Percentiles rank a stretch among this genome's conserved stretches.
Conservation (phyloP, 305 asterid species). For the Nicotiana rustica region DNA sequence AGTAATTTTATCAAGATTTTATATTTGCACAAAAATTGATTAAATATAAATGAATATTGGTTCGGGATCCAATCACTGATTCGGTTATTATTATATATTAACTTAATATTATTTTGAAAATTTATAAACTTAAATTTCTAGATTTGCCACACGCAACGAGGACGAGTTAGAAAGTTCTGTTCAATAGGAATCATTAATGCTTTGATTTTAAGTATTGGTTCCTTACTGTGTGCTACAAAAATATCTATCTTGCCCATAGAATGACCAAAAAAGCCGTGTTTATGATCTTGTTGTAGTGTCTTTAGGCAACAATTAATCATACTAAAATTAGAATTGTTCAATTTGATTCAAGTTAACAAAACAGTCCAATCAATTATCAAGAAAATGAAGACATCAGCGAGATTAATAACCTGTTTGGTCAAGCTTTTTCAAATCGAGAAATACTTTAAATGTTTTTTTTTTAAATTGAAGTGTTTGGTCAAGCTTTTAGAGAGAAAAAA, state of each 20-base stretch:
- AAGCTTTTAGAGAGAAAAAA: no score
- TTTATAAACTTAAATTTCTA: no score
- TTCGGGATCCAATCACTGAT: no score
- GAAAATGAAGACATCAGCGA: background rate
- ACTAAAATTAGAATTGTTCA: background rate
- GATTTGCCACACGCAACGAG: rapidly evolving
- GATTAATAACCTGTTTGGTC: background rate
- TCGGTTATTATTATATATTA: no score
- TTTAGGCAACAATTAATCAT: background rate
- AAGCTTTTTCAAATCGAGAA: no score
- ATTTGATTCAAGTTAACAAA: background rate
- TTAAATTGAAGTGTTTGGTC: no score
- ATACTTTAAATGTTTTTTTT: no score
- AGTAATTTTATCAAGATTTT: no score
- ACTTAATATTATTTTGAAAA: no score
- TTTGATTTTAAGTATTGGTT: background rate
- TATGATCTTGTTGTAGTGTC: background rate
- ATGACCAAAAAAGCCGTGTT: background rate
- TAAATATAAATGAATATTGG: no score
- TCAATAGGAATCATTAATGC: background rate
- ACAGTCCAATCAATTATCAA: background rate
- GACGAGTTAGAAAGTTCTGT: background rate
- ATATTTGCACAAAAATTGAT: no score
- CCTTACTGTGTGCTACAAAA: background rate
- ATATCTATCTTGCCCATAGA: background rate